A percentile compares a stretch with the other conserved stretches of the same genome.
Conservation (phyloP, 345 rosid genomes). For the Eucalyptus globulus region DNA sequence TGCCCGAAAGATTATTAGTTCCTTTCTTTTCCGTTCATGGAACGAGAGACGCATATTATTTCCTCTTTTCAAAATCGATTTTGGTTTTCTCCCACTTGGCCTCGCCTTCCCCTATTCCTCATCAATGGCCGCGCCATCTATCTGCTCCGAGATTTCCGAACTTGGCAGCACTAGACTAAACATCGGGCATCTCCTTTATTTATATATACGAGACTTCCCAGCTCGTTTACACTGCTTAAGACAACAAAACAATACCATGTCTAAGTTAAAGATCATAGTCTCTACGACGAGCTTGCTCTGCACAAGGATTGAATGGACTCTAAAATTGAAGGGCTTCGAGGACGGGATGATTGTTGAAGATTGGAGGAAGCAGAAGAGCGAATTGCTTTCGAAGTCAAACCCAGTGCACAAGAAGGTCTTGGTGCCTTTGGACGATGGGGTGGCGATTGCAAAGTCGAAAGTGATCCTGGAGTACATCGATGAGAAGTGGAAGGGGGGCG, state of each 20-base stretch:
- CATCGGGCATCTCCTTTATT: background rate
- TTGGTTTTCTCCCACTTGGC: background rate
- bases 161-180: background rate
- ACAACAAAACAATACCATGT: background rate
- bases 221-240: background rate
- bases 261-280: too few relatives aligned
- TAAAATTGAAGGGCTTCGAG: conserved; percentile 6
- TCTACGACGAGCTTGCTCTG: background rate
- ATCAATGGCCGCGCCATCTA: background rate
- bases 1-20: background rate
- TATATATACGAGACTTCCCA: background rate
- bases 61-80: background rate
- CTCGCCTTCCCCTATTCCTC: background rate
- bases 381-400: background rate
- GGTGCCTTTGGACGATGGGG: background rate
- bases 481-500: background rate
- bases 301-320: conserved; percentile 9
- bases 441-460: background rate
- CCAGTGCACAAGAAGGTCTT: conserved; percentile 11
- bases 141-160: background rate
- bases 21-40: background rate
- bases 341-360: conserved; percentile 5
- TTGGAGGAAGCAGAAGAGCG: conserved; percentile 1
- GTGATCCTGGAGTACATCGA: conserved; percentile 9
- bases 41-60: background rate